Percentiles rank a stretch among this genome's conserved stretches.
Evolutionary conservation across 371 early-diverging fungal genomes (phyloP).

Genomic region (Mucor velutinosus): DNA sequence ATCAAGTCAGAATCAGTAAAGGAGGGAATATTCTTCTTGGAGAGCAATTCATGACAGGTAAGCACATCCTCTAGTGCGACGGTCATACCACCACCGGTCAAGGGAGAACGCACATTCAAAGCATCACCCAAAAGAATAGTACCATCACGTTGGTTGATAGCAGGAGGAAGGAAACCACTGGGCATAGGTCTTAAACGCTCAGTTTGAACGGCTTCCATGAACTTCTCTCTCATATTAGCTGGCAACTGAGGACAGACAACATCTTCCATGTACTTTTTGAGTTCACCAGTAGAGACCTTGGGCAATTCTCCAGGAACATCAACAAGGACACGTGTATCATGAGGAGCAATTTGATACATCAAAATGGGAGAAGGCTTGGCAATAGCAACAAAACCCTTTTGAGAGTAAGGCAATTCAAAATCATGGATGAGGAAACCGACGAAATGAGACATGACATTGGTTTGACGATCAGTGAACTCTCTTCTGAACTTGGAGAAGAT

Average conservation of each 20-base stretch:
- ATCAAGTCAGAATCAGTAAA: constrained; percentile 50
- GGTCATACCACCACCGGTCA: constrained; percentile 96
- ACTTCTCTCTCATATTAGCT: constrained; percentile 58
- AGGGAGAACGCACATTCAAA: constrained; percentile 91
- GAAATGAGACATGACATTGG: constrained; percentile 73
- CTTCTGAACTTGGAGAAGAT: constrained; percentile 93
- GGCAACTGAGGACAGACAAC: constrained; percentile 69
- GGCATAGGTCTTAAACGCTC: constrained; percentile 90
- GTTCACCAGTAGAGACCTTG: constrained; percentile 55
- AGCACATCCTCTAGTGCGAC: constrained; percentile 90
- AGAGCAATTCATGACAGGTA: constrained; percentile 58
- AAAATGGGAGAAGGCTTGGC: constrained; percentile 82
- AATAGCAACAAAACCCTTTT: constrained; percentile 91
- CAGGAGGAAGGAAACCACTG: constrained; percentile 82
- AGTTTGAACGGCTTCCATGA: constrained; percentile 70
- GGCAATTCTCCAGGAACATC: constrained; percentile 90
- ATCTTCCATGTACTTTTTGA: constrained; percentile 60
- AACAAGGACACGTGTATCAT: constrained; percentile 86
- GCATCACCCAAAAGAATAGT: constrained; percentile 89
- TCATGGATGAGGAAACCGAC: constrained; percentile 72
- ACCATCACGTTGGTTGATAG: constrained; percentile 64
- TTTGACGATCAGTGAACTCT: constrained; percentile 61
- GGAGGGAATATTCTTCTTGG: constrained; percentile 46
- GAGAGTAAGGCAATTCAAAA: constrained; percentile 73
- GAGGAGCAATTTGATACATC: constrained; percentile 85